Base-by-base conservation (phyloP, 345 rosid genomes). In the Durio zibethinus region DNA sequence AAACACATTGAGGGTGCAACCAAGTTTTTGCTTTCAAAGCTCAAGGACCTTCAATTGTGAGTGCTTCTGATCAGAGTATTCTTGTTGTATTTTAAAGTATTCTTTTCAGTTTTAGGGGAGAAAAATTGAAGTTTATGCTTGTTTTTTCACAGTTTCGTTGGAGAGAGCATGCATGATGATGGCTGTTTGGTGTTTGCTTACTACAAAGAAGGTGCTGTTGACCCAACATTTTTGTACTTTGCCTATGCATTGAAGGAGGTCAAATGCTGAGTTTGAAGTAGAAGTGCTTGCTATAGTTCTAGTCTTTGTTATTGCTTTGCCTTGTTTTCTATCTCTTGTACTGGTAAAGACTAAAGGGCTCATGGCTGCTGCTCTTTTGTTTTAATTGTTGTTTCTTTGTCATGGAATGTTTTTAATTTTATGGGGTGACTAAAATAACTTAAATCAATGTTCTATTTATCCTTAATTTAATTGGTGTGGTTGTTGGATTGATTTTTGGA, bases 141-240 rank as follows among this genome's bases (percentile, higher is more conserved):
- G 72, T 27, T 70, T 59, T 3, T 65, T 23, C 73, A 77, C 89
- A 96, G 99, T 84, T 97, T 97, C 63, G 93, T 97, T 29, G 99
- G 99, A 11, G 99, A 97, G 88, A 89, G 97, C 81, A 92, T 94
- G 98, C 80, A 77, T 1, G 97, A 94, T 78, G 98, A 97, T 74
- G 75, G 83, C 27, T 0, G 54, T 62, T 10, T 94, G 89, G 99
- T 97, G 59, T 85, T 97, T 77, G 99, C 99, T 57, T 91, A 94
- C 90, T 97, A 97, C 92, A 97, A 89, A 85, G 99, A 94, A 0
- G 98, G 97, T 81, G 94, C 97, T 4, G 56, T 89, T 0, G 97
- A 97, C 81, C 98, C 99, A 4, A 97, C 99, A 45, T 97, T 97
- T 88, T 84, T 97, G 87, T 97, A 97, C 85, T 89, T 97, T 56